Base-by-base conservation (phyloP, 208 protist genomes). In the Trypanosoma conorhini region DNA sequence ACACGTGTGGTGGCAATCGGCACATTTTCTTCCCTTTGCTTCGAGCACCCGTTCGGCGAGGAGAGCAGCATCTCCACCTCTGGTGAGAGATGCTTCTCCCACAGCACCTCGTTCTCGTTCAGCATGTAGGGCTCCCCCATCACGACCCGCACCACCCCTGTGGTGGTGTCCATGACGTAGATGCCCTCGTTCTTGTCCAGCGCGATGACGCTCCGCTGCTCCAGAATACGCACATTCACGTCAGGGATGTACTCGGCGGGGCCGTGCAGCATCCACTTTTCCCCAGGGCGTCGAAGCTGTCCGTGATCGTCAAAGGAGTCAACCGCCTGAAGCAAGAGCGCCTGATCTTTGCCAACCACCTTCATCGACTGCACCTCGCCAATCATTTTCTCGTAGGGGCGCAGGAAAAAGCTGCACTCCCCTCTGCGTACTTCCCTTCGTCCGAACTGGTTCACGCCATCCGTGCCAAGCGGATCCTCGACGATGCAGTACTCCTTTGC, bases 141-240 rank as follows among this genome's bases (percentile, higher is more conserved):
- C 26, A 99, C 88, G 21, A 89, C 74, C 19, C 87, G 79, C 24
- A 99, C 96, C 50, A 90, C 74, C 48, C 97, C 97, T 0, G 95
- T 97, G 21, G 67, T 83, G 3, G 70, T 88, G 80, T 99, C 88
- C 77, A 95, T 90, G 15, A 99, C 93, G 75, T 99, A 99, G 58
- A 99, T 91, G 67, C 98, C 98, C 77, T 99, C 97, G 82, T 99
- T 99, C 57, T 97, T 90, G 74, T 99, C 96, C 19, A 99, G 86
- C 48, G 97, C 82, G 38, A 99, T 98, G 3, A 94, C 72, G 38
- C 74, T 61, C 57, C 97, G 87, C 46, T 75, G 82, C 70, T 98
- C 93, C 26, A 99, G 52, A 5, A 99, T 72, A 52, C 96, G 80
- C 59, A 98, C 95, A 55, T 93, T 63, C 24, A 95, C 78, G 13